Evolutionary conservation across 179 eudicot species (phyloP), one percentile per base, ranked within the genome.

Genomic region (Nepenthes alata): DNA sequence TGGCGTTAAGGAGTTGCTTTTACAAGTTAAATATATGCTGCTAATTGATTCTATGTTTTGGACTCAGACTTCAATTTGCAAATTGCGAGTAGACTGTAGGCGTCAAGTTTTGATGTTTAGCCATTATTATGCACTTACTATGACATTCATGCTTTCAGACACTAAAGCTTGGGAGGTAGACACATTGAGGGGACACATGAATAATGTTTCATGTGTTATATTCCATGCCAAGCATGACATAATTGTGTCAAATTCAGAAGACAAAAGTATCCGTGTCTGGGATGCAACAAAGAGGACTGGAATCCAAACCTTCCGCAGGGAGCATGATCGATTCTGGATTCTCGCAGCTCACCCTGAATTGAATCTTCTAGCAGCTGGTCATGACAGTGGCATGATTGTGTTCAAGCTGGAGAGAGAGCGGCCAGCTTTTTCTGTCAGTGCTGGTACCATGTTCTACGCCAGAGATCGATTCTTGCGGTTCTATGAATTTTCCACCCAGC

Each of bases 141-240:
- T 55, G 37, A 39, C 12, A 37, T n/a, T 50, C 34, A 50, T 57
- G 64, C 14, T 81, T 66, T 58, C 86, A 91, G 98, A 91, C 77
- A 89, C 98, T 55, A 91, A 91, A 81, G 98, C 98, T 53, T 91
- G 98, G 98, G 98, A 91, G 64, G 98, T 91, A 74, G 98, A 91
- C 76, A 86, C 95, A 3, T 71, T 91, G 78, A 88, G 98, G 72
- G 98, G 98, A 53, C 98, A 91, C 84, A 88, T 83, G 98, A 91
- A 91, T 65, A 91, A 91, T 77, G 98, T 91, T 39, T 91, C 98
- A 41, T 89, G 91, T 74, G 98, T 85, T 55, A 64, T 91, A 71
- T 91, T 91, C 75, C 96, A 88, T 73, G 84, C 98, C 66, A 91
- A 86, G 69, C 98, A 89, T 68, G 98, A 91, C 73, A 84, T 91